Evolutionary conservation across 768 basidiomycete species (phyloP).

Genomic region (Boletus vermiculosoides): DNA sequence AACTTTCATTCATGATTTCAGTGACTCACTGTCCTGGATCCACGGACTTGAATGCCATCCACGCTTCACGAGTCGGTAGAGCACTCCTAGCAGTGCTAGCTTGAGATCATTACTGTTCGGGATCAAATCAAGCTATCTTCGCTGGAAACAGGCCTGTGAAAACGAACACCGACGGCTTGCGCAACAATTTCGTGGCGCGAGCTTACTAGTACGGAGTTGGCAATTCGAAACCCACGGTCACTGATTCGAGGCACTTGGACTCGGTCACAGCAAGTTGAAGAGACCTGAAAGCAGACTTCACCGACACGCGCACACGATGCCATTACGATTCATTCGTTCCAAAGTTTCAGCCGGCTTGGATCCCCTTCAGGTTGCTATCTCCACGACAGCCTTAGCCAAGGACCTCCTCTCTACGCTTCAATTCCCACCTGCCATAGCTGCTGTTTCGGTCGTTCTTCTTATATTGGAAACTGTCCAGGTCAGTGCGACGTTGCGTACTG

Average conservation of each 20-base stretch:
- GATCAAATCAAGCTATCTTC: not conserved
- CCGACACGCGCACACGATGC: conserved; percentile 20
- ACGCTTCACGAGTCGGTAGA: not conserved
- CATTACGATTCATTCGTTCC: conserved; percentile 30
- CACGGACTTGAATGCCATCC: no score
- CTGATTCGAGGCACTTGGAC: not conserved
- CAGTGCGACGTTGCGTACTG: not conserved
- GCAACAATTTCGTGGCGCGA: not conserved
- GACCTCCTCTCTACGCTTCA: conserved; percentile 35
- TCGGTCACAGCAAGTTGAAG: not conserved
- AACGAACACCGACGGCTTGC: not conserved
- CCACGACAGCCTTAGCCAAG: conserved; percentile 30
- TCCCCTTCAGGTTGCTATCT: conserved; percentile 31
- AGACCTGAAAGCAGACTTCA: not conserved
- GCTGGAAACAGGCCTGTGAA: not conserved
- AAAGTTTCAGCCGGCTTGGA: conserved; percentile 22
- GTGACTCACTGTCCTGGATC: not conserved
- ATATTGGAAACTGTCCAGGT: conserved; percentile 49
- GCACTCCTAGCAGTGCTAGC: not conserved
- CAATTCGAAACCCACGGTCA: not conserved
- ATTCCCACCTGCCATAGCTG: conserved; percentile 45
- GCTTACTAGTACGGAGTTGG: not conserved
- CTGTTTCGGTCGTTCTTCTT: conserved; percentile 39
- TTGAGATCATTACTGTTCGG: not conserved
- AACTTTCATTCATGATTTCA: not conserved